Percentiles rank a stretch among this genome's conserved stretches.
These are phyloP conservation scores for Polytolypa hystricis DNA, from an alignment of 2,329 filamentous ascomycete species.

Conservation along the genomic window DNA sequence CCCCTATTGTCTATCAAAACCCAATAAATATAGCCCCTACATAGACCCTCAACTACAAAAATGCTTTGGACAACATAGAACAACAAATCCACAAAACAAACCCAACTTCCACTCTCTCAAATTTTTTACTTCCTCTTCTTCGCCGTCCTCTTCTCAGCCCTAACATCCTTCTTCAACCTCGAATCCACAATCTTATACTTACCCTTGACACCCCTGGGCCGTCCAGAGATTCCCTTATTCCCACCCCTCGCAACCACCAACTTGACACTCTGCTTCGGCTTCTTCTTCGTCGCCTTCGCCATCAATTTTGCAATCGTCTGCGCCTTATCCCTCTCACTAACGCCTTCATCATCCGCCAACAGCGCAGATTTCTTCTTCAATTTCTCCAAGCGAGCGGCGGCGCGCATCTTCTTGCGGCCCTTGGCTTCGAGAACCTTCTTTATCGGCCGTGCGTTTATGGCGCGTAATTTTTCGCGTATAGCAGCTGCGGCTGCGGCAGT, in stretches of 20 bases:
- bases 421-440: conserved; percentile 98
- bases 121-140: conserved; percentile 53
- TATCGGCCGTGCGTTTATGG: conserved; percentile 89
- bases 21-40: background rate
- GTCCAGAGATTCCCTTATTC: conserved; percentile 75
- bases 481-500: conserved; percentile 79
- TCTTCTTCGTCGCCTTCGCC: conserved; percentile 72
- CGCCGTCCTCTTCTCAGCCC: conserved; percentile 68
- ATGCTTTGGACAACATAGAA: no score
- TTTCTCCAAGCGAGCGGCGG: conserved; percentile 82
- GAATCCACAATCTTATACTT: conserved; percentile 96
- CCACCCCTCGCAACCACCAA: conserved; percentile 77
- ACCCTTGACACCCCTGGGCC: conserved; percentile 86
- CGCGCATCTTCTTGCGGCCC: conserved; percentile 93
- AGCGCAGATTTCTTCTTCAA: conserved; percentile 94
- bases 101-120: background rate
- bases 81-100: background rate
- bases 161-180: conserved; percentile 90
- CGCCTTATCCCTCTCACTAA: conserved; percentile 95
- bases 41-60: no score
- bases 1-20: no score
- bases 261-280: conserved; percentile 70
- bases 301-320: conserved; percentile 71
- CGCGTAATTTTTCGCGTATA: conserved; percentile 88
- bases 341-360: conserved; percentile 74